These are phyloP conservation scores for Cenococcum geophilum DNA, from an alignment of 495 filamentous ascomycete genomes.

Conservation along the genomic window DNA sequence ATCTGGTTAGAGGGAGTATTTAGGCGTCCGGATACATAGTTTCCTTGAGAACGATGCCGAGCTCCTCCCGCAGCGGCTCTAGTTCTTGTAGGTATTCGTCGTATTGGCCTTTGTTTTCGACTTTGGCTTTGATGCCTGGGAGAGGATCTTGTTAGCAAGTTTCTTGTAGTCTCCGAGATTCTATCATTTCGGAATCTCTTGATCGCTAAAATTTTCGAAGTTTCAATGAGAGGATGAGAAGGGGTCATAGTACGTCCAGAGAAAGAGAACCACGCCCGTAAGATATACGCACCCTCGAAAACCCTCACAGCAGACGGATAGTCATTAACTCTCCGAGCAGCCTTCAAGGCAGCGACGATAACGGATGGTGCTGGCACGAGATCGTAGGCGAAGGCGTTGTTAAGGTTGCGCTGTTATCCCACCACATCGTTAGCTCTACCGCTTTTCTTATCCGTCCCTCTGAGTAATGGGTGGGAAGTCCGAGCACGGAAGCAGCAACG, in stretches of 20 bases:
- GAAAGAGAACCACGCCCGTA: neutral
- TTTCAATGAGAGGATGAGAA: too few relatives aligned
- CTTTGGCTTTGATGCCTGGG: slow-evolving; percentile 96
- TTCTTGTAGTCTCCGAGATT: neutral
- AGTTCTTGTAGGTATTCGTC: slow-evolving; percentile 94
- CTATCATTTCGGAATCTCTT: too few relatives aligned
- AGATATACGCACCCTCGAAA: slow-evolving; percentile 74
- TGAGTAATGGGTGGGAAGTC: neutral
- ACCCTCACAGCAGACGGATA: slow-evolving; percentile 95
- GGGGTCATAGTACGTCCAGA: too few relatives aligned
- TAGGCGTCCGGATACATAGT: slow-evolving; percentile 74
- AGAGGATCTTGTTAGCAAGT: slow-evolving; percentile 11
- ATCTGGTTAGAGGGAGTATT: neutral
- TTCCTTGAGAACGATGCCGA: slow-evolving; percentile 88
- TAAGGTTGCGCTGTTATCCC: slow-evolving; percentile 77
- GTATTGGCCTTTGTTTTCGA: slow-evolving; percentile 96
- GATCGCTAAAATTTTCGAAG: too few relatives aligned
- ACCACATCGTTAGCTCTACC: slow-evolving; percentile 9
- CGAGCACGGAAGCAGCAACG: neutral
- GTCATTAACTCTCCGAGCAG: slow-evolving; percentile 94
- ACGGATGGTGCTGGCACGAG: slow-evolving; percentile 92
- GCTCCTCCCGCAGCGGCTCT: slow-evolving; percentile 83
- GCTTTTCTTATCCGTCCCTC: neutral
- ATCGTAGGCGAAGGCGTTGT: slow-evolving; percentile 99
- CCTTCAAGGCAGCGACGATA: slow-evolving; percentile 81